Percentiles rank a stretch among this genome's conserved stretches.
phyloP scores from a whole-genome alignment of 306 rosid species.

The Cicer arietinum region DNA sequence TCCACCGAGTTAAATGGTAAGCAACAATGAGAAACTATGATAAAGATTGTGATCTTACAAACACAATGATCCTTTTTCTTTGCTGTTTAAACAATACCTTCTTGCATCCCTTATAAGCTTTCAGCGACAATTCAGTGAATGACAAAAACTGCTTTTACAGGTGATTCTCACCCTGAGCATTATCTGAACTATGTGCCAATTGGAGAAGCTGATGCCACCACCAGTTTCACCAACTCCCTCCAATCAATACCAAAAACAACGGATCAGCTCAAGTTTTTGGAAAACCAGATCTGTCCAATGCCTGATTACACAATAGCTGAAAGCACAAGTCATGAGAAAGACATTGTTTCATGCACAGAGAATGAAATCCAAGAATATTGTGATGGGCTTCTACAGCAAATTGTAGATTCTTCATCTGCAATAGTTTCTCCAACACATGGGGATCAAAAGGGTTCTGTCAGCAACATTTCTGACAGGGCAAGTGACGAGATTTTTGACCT shows the following conservation, averaged over 20 bases:
- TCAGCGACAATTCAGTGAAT: constrained; percentile 40
- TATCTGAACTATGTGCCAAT: constrained; percentile 53
- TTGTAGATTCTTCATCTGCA: constrained; percentile 71
- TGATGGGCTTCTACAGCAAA: constrained; percentile 63
- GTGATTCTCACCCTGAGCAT: constrained; percentile 53
- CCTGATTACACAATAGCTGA: constrained; percentile 50
- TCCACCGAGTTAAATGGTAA: constrained; percentile 1
- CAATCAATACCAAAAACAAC: constrained; percentile 50
- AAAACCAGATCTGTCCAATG: constrained; percentile 37
- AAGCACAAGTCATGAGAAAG: constrained; percentile 56
- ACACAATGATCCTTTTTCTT: constrained; percentile 25
- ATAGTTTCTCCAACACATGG: constrained; percentile 46
- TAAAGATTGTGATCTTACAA: constrained; percentile 22
- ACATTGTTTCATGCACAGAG: constrained; percentile 44
- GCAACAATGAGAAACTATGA: constrained; percentile 34
- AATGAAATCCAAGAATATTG: constrained; percentile 55
- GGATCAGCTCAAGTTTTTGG: constrained; percentile 44
- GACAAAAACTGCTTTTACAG: constrained; percentile 57
- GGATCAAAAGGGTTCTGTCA: constrained; percentile 51
- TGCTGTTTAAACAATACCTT: constrained; percentile 20
- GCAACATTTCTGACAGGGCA: constrained; percentile 48
- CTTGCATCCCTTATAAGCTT: constrained; percentile 3
- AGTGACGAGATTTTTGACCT: constrained; percentile 61
- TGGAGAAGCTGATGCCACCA: constrained; percentile 48
- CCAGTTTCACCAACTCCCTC: constrained; percentile 46